These are phyloP conservation scores for Cocos nucifera DNA, from an alignment of 176 grass and related monocot genomes.

Conservation along the genomic window DNA sequence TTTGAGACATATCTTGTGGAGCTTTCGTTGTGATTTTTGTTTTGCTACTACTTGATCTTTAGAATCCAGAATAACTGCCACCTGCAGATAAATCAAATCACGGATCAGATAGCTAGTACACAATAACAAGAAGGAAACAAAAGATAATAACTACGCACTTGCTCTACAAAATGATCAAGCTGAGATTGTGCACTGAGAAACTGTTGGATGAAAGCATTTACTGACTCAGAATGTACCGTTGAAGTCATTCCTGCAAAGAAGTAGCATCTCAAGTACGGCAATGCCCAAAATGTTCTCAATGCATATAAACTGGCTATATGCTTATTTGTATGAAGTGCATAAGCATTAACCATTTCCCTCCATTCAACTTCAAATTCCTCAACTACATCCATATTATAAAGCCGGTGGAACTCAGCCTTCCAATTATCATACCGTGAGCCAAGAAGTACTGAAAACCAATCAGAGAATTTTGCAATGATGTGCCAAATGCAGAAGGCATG, in stretches of 20 bases:
- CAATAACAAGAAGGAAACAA: too few relatives aligned
- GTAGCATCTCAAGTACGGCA: too few relatives aligned
- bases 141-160: background rate
- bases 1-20: background rate
- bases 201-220: background rate
- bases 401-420: background rate
- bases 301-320: background rate
- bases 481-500: constrained; percentile 4
- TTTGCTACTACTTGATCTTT: background rate
- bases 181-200: background rate
- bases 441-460: constrained; percentile 8
- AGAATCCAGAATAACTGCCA: too few relatives aligned
- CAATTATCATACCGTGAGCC: background rate
- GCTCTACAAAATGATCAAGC: constrained; percentile 1
- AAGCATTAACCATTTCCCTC: background rate
- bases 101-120: too few relatives aligned
- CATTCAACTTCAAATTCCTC: constrained; percentile 1
- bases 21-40: background rate
- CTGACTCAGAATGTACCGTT: too few relatives aligned
- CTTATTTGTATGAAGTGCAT: constrained; percentile 1
- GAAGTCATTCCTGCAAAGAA: too few relatives aligned
- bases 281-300: too few relatives aligned
- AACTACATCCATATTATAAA: background rate
- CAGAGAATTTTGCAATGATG: constrained; percentile 5
- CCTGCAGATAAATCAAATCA: too few relatives aligned